These are phyloP conservation scores for Lachancea sp. DNA, from an alignment of 805 yeast genomes.

Conservation along the genomic window DNA sequence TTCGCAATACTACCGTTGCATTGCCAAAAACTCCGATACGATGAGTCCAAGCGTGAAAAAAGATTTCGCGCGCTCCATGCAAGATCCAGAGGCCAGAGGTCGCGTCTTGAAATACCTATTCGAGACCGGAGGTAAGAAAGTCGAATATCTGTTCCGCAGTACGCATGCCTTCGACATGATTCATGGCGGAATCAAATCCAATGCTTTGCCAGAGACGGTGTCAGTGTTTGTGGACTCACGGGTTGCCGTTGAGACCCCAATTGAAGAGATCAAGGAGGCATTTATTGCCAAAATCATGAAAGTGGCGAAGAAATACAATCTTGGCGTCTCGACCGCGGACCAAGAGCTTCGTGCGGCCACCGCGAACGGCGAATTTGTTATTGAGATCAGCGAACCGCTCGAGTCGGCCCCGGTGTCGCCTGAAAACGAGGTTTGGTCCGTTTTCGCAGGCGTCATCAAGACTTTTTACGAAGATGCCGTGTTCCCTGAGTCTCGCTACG, in stretches of 20 bases:
- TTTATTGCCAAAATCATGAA: conserved; percentile 31
- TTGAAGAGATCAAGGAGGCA: conserved; percentile 34
- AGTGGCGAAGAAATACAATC: conserved; percentile 40
- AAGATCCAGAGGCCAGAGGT: conserved; percentile 12
- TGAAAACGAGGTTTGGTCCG: conserved; percentile 43
- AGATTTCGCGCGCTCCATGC: conserved; percentile 14
- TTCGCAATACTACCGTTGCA: conserved; percentile 50
- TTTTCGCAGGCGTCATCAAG: conserved; percentile 56
- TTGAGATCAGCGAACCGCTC: conserved; percentile 13
- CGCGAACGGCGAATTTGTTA: conserved; percentile 38
- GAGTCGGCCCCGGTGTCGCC: conserved; percentile 56
- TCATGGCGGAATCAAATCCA: conserved; percentile 58
- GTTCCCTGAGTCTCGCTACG: conserved; percentile 17
- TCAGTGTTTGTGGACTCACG: conserved; percentile 50
- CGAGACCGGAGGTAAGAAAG: conserved; percentile 15
- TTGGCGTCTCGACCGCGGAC: conserved; percentile 41
- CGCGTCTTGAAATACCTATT: conserved; percentile 13
- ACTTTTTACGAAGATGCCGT: conserved; percentile 51
- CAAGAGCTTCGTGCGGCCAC: conserved; percentile 15
- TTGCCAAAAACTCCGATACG: conserved; percentile 38
- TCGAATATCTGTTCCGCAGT: conserved; percentile 40
- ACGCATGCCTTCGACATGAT: conserved; percentile 52
- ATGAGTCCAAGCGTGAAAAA: conserved; percentile 10
- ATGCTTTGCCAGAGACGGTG: conserved; percentile 60
- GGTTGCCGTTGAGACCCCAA: conserved; percentile 44